These are phyloP conservation scores for Penicillium tannophilum DNA, from an alignment of 495 filamentous ascomycete genomes.

Conservation along the genomic window DNA sequence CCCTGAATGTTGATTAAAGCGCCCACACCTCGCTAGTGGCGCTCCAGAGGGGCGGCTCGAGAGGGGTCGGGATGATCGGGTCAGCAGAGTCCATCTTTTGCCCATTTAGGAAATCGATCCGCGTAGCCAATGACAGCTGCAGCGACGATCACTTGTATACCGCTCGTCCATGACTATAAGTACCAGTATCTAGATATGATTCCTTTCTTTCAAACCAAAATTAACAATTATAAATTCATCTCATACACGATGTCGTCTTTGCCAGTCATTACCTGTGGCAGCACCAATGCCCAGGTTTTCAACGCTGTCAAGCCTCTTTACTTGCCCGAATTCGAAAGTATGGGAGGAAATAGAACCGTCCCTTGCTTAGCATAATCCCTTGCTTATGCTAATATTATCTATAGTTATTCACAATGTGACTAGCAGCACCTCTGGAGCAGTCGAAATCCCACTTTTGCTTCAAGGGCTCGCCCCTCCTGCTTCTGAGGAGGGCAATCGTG, in stretches of 20 bases:
- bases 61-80: too few species aligned
- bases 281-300: slow-evolving; percentile 24
- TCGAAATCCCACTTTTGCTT: not conserved
- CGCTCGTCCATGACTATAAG: not conserved
- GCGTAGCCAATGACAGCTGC: not conserved
- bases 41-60: too few species aligned
- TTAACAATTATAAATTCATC: not conserved
- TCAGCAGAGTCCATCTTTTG: not conserved
- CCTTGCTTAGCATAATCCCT: not conserved
- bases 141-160: not conserved
- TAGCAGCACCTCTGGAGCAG: not conserved
- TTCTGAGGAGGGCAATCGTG: not conserved
- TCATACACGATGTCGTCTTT: slow-evolving; percentile 19
- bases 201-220: not conserved
- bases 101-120: not conserved
- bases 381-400: not conserved
- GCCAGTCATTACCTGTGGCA: slow-evolving; percentile 33
- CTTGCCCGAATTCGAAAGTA: slow-evolving; percentile 38
- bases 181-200: not conserved
- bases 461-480: not conserved
- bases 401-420: not conserved
- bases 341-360: not conserved
- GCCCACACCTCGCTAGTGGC: too few species aligned
- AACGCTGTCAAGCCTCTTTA: slow-evolving; percentile 29
- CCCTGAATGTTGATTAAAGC: too few species aligned